Evolutionary conservation across 345 rosid species (phyloP), one percentile per base, ranked within the genome.

Genomic region (Orychophragmus violaceus): DNA sequence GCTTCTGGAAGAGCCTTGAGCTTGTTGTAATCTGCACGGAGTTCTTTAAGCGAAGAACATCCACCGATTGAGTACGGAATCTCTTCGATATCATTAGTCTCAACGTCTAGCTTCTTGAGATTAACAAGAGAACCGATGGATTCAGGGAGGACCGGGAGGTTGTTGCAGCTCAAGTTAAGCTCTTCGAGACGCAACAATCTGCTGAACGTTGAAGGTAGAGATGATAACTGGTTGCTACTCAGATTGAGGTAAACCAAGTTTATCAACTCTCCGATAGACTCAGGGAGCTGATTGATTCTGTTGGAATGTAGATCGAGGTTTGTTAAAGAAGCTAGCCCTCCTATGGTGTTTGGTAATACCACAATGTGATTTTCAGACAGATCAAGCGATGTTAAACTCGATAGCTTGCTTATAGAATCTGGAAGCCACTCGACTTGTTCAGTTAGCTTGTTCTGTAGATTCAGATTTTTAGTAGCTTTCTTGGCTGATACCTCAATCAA

Each of bases 1-100:
- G 99, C 99, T 78, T 90, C 99, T 0, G 99, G 99, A 33, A 94
- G 99, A 69, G 97, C 99, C 77, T 88, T 94, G 67, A 94, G 87
- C 70, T 88, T 82, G 82, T 94, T 94, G 72, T 94, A 94, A 69
- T 90, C 97, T 1, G 85, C 96, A 63, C 66, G 85, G 30, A 94
- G 78, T 78, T 85, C 99, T 71, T 42, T 82, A 13, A 94, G 82
- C 0, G 84, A 82, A 59, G 91, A 68, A 70, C 99, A 94, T 9
- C 77, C 81, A 41, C 96, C 91, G 7, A 94, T 83, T 0, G 87
- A 71, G 66, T 94, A 84, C 3, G 99, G 96, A 30, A 94, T 76
- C 72, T 94, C 99, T 64, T 87, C 99, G 8, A 94, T 81, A 55
- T 91, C 83, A 57, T 94, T 91, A 0, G 96, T 94, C 82, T 94